These are phyloP conservation scores for Syncephalastrum racemosum DNA, from an alignment of 371 early-diverging fungal genomes.

Conservation along the genomic window DNA sequence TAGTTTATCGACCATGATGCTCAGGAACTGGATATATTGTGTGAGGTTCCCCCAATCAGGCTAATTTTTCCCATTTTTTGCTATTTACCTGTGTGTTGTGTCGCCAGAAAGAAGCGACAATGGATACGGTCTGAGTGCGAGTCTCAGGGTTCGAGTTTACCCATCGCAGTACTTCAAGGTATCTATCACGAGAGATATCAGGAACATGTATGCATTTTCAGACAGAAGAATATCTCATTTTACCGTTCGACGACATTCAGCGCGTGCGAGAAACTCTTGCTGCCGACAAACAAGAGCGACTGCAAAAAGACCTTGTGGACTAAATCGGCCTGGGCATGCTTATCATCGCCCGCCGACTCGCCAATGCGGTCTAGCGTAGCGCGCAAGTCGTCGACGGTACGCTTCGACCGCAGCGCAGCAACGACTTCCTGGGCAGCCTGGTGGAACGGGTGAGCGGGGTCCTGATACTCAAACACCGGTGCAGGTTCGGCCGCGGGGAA, in stretches of 20 bases:
- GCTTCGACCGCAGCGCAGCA: constrained; percentile 60
- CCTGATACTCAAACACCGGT: constrained; percentile 68
- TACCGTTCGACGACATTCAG: constrained; percentile 87
- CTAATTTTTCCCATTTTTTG: constrained; percentile 4
- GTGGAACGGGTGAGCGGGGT: constrained; percentile 48
- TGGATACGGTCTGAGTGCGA: constrained; percentile 69
- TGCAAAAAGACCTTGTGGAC: constrained; percentile 77
- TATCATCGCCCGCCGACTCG: constrained; percentile 34
- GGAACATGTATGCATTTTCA: neutral
- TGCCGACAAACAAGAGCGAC: constrained; percentile 80
- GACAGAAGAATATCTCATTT: neutral
- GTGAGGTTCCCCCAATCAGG: neutral
- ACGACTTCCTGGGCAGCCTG: constrained; percentile 60
- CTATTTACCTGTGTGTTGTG: constrained; percentile 66
- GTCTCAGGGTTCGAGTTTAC: constrained; percentile 61
- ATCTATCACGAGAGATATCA: constrained; percentile 36
- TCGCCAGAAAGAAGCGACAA: constrained; percentile 82
- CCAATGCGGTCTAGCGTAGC: constrained; percentile 47
- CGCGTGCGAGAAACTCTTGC: constrained; percentile 92
- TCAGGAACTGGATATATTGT: constrained; percentile 62
- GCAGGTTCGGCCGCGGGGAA: constrained; percentile 69
- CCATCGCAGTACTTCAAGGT: constrained; percentile 65
- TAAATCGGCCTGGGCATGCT: constrained; percentile 40
- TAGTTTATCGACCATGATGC: constrained; percentile 87
- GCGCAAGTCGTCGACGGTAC: constrained; percentile 63